Base-by-base conservation (phyloP, 2,329 filamentous ascomycete genomes). In the Cladophialophora carrionii region DNA sequence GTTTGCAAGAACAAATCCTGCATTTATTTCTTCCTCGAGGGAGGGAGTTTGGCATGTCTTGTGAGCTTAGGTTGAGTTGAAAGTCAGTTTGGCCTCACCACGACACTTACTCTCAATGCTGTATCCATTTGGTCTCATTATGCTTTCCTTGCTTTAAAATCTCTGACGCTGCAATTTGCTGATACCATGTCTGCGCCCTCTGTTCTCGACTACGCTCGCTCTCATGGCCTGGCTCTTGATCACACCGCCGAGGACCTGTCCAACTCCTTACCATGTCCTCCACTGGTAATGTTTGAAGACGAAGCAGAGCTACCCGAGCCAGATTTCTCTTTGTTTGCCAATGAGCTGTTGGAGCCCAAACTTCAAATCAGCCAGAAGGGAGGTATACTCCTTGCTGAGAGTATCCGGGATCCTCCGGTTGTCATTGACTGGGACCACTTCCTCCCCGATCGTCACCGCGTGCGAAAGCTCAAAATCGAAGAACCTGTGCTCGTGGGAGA, bases 161-260 rank as follows among this genome's bases (percentile, higher is more conserved):
- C 12, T 41, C 8, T 29, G 17, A 10, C 4, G 2, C 34, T 58
- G 22, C 10, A 6, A 20, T 20, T 6, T 10, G 4, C 3, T 7
- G 29, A 20, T 14, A 31, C 6, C n/a, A 69, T 72, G 66, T 70
- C 71, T 24, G 76, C 78, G n/a, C 74, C 74, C 17, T 77, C 76
- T 22, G 69, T 80, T 6, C 72, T 83, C 7, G 78, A 82, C 20
- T 84, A 83, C 67, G 81, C 82, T 22, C 77, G 81, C 26, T 78
- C 77, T 56, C 73, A 82, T 63, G 77, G 77, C 3, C 74, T 83
- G 24, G 78, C 77, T 34, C 72, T 63, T 57, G 73, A 80, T 63
- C 78, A 78, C 70, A 72, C 71, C 3, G 70, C 70, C 4, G 68
- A 76, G 1, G 62, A 75, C 52, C 74, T 75, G 1, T 43, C 71